Evolutionary conservation across 805 yeast genomes (phyloP).

Genomic region (Metschnikowia continentalis): DNA sequence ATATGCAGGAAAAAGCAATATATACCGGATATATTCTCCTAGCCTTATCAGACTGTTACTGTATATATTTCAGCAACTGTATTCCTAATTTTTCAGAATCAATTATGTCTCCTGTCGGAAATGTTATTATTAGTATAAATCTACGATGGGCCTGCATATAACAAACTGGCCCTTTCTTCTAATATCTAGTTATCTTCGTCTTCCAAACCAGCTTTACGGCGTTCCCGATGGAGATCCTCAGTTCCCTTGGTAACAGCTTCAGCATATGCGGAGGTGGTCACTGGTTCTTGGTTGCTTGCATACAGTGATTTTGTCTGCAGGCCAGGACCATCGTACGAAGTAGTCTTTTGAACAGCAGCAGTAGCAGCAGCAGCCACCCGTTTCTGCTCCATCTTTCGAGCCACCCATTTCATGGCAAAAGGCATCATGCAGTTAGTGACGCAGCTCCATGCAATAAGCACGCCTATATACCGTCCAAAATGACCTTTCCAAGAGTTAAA

Average conservation of each 20-base stretch:
- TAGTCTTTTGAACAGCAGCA: neutral
- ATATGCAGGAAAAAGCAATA: no score
- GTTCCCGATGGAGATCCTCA: neutral
- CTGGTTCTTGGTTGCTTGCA: neutral
- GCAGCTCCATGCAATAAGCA: constrained; percentile 30
- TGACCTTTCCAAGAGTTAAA: constrained; percentile 33
- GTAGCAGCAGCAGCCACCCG: constrained; percentile 8
- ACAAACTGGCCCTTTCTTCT: no score
- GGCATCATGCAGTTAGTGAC: constrained; percentile 25
- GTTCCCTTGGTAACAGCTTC: constrained; percentile 1
- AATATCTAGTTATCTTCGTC: no score
- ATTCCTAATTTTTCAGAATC: no score
- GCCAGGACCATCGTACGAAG: no score
- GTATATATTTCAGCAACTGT: no score
- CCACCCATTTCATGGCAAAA: constrained; percentile 22
- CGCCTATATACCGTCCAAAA: constrained; percentile 30
- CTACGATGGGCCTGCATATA: no score
- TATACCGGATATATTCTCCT: no score
- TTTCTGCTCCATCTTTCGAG: constrained; percentile 7
- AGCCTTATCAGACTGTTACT: no score
- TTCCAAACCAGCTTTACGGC: neutral
- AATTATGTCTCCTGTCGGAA: no score
- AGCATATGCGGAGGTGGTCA: neutral
- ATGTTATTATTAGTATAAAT: no score
- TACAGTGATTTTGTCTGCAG: neutral